Evolutionary conservation across 2,329 filamentous ascomycete species (phyloP).

Genomic region (Ophidiomyces ophidiicola): DNA sequence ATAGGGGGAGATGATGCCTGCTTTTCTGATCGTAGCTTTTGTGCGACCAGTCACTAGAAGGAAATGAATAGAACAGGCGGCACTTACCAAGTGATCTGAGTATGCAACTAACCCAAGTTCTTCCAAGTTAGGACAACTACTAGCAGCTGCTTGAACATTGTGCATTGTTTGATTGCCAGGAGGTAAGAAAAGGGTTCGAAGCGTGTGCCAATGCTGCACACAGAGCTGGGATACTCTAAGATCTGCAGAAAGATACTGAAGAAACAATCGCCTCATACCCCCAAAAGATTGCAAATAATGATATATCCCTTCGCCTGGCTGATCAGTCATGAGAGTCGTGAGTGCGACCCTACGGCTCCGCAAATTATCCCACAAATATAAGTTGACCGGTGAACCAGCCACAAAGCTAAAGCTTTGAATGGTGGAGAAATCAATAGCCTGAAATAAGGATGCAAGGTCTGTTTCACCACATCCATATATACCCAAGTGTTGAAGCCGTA

Average conservation of each 20-base stretch:
- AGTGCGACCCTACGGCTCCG: not conserved
- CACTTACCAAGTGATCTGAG: not conserved
- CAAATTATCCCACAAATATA: not conserved
- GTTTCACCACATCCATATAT: not conserved
- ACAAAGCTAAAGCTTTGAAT: not conserved
- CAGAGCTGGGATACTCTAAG: not conserved
- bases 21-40: not conserved
- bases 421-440: not conserved
- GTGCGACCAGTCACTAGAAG: not conserved
- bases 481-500: not conserved
- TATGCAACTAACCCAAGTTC: not conserved
- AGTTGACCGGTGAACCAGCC: not conserved
- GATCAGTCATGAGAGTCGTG: not conserved
- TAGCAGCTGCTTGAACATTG: not conserved
- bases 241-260: not conserved
- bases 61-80: not conserved
- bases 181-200: not conserved
- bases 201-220: not conserved
- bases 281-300: slow-evolving; percentile 1
- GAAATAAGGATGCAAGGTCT: not conserved
- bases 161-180: not conserved
- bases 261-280: not conserved
- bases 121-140: not conserved
- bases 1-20: too few relatives aligned
- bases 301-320: not conserved